These are phyloP conservation scores for Silene conica DNA, from an alignment of 148 eudicot genomes.

Conservation along the genomic window DNA sequence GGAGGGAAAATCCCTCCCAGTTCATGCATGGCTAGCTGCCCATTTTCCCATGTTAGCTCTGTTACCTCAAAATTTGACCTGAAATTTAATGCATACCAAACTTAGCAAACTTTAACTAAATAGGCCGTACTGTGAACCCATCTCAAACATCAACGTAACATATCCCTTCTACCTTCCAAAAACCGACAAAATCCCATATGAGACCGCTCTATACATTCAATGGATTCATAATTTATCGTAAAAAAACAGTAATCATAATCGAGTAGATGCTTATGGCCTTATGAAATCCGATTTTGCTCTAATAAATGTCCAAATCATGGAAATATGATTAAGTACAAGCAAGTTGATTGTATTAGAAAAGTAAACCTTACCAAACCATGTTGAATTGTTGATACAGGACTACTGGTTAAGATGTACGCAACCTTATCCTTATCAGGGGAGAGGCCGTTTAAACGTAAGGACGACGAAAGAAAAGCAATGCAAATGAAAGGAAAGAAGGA, in stretches of 20 bases:
- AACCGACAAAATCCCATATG: background rate
- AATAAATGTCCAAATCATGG: no score
- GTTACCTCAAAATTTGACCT: constrained; percentile 62
- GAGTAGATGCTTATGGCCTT: no score
- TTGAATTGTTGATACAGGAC: background rate
- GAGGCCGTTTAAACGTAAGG: background rate
- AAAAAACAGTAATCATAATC: no score
- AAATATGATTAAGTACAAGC: no score
- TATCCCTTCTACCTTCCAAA: background rate
- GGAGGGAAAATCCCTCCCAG: constrained; percentile 42
- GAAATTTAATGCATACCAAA: constrained; percentile 22
- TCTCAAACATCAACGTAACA: background rate
- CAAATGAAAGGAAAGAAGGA: background rate
- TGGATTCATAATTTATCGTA: background rate
- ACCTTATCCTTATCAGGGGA: background rate
- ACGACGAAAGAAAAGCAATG: background rate
- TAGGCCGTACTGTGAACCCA: background rate
- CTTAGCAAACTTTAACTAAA: background rate
- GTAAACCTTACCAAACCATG: constrained; percentile 7
- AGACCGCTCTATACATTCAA: background rate
- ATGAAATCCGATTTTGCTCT: no score
- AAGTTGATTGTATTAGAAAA: no score
- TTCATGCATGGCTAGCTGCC: constrained; percentile 69
- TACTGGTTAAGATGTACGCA: background rate
- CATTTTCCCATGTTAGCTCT: constrained; percentile 85